phyloP scores from a whole-genome alignment of 345 rosid genomes.

The Bruguiera parviflora region DNA sequence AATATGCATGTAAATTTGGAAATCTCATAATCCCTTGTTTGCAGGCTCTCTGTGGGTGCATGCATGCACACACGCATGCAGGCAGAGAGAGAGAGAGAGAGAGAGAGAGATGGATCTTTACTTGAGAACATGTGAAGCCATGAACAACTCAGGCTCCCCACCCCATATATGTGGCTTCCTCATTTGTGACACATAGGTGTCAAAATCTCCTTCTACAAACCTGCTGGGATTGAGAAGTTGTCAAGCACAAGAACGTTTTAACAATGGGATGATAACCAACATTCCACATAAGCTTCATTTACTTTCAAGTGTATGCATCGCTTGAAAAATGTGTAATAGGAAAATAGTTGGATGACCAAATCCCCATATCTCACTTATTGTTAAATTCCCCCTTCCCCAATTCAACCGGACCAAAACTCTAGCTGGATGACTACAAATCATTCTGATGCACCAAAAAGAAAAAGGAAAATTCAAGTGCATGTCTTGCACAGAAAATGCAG shows the following conservation, averaged over 20 bases:
- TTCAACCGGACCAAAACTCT: too few relatives aligned
- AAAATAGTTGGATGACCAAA: not conserved
- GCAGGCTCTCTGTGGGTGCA: too few relatives aligned
- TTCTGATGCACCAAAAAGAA: too few relatives aligned
- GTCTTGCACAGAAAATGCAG: too few relatives aligned
- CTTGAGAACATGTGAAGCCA: conserved; percentile 94
- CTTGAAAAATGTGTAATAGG: not conserved
- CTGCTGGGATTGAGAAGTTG: conserved; percentile 37
- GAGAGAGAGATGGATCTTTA: conserved; percentile 24
- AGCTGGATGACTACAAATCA: too few relatives aligned
- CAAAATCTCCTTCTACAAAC: conserved; percentile 96
- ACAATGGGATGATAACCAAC: too few relatives aligned
- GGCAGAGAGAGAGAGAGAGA: not conserved
- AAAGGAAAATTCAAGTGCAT: too few relatives aligned
- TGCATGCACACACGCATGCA: not conserved
- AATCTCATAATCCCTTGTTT: too few relatives aligned
- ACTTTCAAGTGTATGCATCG: not conserved
- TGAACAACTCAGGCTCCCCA: conserved; percentile 95
- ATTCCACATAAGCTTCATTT: not conserved
- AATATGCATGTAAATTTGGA: too few relatives aligned
- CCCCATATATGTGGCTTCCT: conserved; percentile 96
- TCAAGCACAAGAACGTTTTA: conserved; percentile 1
- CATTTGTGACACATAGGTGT: conserved; percentile 64
- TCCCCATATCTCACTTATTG: not conserved
- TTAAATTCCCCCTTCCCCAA: too few relatives aligned